Evolutionary conservation across 2,329 filamentous ascomycete species (phyloP).

Genomic region (Calonectria pauciramosa): DNA sequence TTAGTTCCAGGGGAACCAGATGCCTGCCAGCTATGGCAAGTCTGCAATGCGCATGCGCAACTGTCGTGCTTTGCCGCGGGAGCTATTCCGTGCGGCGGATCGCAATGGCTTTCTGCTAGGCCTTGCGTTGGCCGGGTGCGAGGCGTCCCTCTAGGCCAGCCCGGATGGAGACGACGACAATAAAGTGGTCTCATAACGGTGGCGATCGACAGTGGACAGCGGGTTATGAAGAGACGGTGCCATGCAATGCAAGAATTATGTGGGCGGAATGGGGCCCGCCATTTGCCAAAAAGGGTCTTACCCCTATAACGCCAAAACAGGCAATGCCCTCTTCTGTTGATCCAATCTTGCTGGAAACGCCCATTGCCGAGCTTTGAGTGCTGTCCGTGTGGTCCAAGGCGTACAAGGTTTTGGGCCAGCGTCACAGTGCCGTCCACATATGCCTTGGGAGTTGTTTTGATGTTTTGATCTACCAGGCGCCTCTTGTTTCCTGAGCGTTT

Average conservation of each 20-base stretch:
- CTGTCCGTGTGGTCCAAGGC: not conserved
- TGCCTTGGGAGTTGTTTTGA: not conserved
- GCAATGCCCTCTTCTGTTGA: not conserved
- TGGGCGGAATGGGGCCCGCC: constrained; percentile 14
- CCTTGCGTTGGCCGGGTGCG: constrained; percentile 9
- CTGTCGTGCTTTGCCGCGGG: not conserved
- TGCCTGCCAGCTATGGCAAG: not conserved
- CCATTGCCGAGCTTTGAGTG: not conserved
- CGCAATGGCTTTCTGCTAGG: constrained; percentile 3
- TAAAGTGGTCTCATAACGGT: constrained; percentile 23
- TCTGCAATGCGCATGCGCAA: not conserved
- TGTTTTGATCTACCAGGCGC: not conserved
- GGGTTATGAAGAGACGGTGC: constrained; percentile 11
- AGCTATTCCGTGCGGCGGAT: constrained; percentile 6
- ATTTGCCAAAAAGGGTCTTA: constrained; percentile 10
- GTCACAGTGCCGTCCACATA: not conserved
- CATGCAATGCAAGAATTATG: constrained; percentile 28
- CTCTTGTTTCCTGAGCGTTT: not conserved
- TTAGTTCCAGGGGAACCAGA: not conserved
- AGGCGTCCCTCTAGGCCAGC: constrained; percentile 21
- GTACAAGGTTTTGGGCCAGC: not conserved
- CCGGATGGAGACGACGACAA: constrained; percentile 21
- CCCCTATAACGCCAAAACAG: not conserved
- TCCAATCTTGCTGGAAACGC: not conserved
- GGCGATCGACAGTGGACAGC: constrained; percentile 17